Evolutionary conservation across 768 basidiomycete genomes (phyloP), one percentile per base, ranked within the genome.

Genomic region (Kwoniella dendrophila): DNA sequence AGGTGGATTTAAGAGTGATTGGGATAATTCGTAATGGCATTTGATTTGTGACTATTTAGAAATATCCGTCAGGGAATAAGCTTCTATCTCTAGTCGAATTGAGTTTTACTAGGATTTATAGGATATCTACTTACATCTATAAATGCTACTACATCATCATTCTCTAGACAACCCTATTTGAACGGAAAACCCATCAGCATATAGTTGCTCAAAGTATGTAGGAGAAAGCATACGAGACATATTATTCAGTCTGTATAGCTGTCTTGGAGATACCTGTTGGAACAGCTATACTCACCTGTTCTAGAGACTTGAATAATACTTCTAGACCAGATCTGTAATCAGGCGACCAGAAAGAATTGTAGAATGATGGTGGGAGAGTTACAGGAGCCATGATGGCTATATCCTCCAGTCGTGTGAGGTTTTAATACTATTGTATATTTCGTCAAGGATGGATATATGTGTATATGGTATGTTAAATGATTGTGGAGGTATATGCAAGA

Each of bases 331-430:
- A 85, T 45, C 90, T 83, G 75, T 91, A 93, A 81, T 93, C 91
- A 77, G 90, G 88, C 20, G 92, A 85, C 93, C 93, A 96, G 82
- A 96, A 96, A 30, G 92, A 93, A 78, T 95, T 94, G 58, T 84
- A 86, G 77, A 96, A 96, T 16, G 85, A 85, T 61, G 91, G 83
- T n/a, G 92, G 92, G 73, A 94, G 85, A 44, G 91, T 90, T 65
- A 95, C 81, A 67, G 90, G 88, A 64, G 91, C 88, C 92, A 94
- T 93, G 32, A 22, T 51, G 49, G 49, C 49, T 8, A 22, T 26
- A 27, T 36, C n/a, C n/a, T n/a, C n/a, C n/a, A n/a, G n/a, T n/a
- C n/a, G n/a, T n/a, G n/a, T n/a, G n/a, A n/a, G n/a, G n/a, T n/a
- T n/a, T n/a, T n/a, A n/a, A n/a, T n/a, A n/a, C n/a, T n/a, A n/a